A percentile compares a stretch with the other conserved stretches of the same genome.
phyloP scores from a whole-genome alignment of 139 green algal species.

The Coccomyxa sp. region DNA sequence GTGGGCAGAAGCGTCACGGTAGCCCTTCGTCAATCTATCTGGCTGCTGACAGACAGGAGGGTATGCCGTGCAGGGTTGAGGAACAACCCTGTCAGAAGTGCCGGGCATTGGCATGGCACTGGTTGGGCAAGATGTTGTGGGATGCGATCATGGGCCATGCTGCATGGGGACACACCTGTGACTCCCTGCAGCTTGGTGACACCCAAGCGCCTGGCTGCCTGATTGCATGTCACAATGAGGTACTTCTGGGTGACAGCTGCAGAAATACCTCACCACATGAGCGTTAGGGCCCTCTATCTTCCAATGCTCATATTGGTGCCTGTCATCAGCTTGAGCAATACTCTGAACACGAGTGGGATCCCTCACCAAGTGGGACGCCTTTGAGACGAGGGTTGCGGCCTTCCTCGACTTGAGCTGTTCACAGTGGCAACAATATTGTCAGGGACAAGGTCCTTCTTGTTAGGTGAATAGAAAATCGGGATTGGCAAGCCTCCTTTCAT shows the following conservation, averaged over 20 bases:
- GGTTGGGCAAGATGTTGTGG: no score
- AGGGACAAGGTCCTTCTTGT: not conserved
- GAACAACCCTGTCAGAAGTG: no score
- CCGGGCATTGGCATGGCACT: no score
- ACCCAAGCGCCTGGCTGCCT: slow-evolving; percentile 44
- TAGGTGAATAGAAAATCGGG: no score
- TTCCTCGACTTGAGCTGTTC: not conserved
- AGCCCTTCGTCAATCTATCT: no score
- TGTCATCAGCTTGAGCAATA: not conserved
- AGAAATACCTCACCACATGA: not conserved
- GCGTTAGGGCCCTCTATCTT: not conserved
- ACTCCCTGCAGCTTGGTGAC: slow-evolving; percentile 79
- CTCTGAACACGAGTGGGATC: not conserved
- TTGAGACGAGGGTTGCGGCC: slow-evolving; percentile 1
- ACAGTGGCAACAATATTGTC: not conserved
- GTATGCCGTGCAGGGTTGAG: no score
- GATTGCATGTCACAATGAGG: slow-evolving; percentile 76
- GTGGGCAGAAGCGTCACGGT: no score
- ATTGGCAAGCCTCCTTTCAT: no score
- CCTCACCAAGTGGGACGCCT: slow-evolving; percentile 6
- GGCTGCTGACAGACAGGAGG: no score
- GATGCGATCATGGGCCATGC: no score
- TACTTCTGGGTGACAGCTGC: slow-evolving; percentile 75
- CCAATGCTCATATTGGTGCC: not conserved
- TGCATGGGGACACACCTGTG: no score